A percentile compares a stretch with the other conserved stretches of the same genome.
Conservation (phyloP, 2,329 filamentous ascomycete species). For the Fusarium sp. region DNA sequence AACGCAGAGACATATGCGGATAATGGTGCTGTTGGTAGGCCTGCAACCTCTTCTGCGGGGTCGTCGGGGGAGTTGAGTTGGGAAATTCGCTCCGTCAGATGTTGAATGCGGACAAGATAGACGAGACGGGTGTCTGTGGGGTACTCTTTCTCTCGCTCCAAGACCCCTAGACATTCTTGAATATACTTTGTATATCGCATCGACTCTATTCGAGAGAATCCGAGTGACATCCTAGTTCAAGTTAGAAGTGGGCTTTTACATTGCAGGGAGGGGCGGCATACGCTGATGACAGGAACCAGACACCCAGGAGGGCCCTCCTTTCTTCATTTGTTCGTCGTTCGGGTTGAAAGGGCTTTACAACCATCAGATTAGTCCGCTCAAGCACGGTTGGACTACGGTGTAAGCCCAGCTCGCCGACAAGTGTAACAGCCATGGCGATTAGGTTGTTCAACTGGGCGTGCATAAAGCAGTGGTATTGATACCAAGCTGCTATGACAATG, state of each 20-base stretch:
- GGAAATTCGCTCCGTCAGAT: conserved; percentile 63
- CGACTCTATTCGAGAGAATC: conserved; percentile 59
- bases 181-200: conserved; percentile 66
- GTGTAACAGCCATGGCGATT: conserved; percentile 59
- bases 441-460: conserved; percentile 66
- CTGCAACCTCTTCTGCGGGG: conserved; percentile 48
- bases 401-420: conserved; percentile 61
- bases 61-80: conserved; percentile 53
- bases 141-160: conserved; percentile 58
- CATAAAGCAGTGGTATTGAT: conserved; percentile 66
- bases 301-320: conserved; percentile 62
- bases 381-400: conserved; percentile 54
- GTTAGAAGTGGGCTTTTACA: conserved; percentile 12
- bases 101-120: conserved; percentile 61
- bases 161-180: conserved; percentile 60
- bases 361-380: conserved; percentile 58
- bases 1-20: conserved; percentile 61
- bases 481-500: conserved; percentile 62
- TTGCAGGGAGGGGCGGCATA: conserved; percentile 45
- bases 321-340: conserved; percentile 62
- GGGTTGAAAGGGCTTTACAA: conserved; percentile 54
- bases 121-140: conserved; percentile 60
- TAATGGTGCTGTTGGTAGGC: conserved; percentile 54
- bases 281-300: conserved; percentile 67
- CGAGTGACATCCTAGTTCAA: conserved; percentile 53